Evolutionary conservation across 768 basidiomycete genomes (phyloP).

Genomic region (Mycena galopus): DNA sequence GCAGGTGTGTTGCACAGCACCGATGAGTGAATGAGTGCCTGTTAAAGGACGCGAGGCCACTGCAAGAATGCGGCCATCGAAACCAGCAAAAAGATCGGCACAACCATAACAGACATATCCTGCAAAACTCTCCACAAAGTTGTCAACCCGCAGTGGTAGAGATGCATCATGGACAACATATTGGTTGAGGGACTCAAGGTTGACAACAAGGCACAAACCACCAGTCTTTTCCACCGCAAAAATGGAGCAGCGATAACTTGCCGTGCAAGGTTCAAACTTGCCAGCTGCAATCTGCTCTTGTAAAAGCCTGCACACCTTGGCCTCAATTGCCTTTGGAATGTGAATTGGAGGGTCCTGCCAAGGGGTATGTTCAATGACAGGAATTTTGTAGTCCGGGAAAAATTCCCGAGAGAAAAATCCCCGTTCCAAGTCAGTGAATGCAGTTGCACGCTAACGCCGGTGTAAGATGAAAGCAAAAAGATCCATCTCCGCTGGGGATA

Average conservation of each 20-base stretch:
- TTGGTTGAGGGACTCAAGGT: slow-evolving; percentile 49
- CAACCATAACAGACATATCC: slow-evolving; percentile 40
- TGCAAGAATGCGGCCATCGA: slow-evolving; percentile 35
- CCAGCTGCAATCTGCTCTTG: slow-evolving; percentile 34
- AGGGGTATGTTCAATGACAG: slow-evolving; percentile 48
- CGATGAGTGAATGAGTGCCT: not conserved
- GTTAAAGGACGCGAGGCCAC: not conserved
- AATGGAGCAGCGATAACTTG: slow-evolving; percentile 40
- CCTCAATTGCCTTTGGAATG: slow-evolving; percentile 42
- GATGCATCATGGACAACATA: slow-evolving; percentile 44
- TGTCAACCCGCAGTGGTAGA: slow-evolving; percentile 40
- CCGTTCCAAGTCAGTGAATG: slow-evolving; percentile 40
- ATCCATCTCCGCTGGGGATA: slow-evolving; percentile 32
- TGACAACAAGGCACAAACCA: slow-evolving; percentile 45
- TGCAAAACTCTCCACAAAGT: slow-evolving; percentile 43
- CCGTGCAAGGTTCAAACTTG: slow-evolving; percentile 38
- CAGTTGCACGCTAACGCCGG: slow-evolving; percentile 33
- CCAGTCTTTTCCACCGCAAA: slow-evolving; percentile 44
- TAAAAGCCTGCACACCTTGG: slow-evolving; percentile 39
- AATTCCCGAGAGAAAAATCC: slow-evolving; percentile 48
- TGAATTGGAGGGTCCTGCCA: slow-evolving; percentile 47
- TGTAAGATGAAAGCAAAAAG: slow-evolving; percentile 36
- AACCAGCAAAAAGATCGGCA: slow-evolving; percentile 48
- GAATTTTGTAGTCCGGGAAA: slow-evolving; percentile 49
- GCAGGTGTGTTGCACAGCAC: not conserved